Percentiles rank a stretch among this genome's conserved stretches.
phyloP scores from a whole-genome alignment of 495 filamentous ascomycete species.

The Aspergillus steynii region DNA sequence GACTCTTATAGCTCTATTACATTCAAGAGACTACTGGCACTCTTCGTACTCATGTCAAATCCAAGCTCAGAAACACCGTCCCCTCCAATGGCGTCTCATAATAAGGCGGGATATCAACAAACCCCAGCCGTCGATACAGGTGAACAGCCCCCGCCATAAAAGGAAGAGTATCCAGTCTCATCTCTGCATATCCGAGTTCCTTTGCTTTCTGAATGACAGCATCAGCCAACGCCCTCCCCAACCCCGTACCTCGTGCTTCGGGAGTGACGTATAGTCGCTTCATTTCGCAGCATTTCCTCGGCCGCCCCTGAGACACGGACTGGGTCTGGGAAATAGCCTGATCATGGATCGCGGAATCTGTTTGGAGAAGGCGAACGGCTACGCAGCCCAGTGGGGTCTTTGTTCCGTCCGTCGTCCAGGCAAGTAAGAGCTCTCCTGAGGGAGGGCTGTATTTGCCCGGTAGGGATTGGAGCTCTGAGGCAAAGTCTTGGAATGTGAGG shows the following conservation, averaged over 20 bases:
- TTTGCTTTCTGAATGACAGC: slow-evolving; percentile 46
- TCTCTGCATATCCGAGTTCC: slow-evolving; percentile 50
- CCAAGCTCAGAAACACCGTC: slow-evolving; percentile 42
- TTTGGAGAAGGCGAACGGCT: slow-evolving; percentile 25
- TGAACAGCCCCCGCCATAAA: slow-evolving; percentile 51
- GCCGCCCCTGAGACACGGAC: slow-evolving; percentile 39
- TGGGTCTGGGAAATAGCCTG: not conserved
- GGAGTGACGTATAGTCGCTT: slow-evolving; percentile 57
- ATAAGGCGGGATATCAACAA: slow-evolving; percentile 54
- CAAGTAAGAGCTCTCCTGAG: slow-evolving; percentile 47
- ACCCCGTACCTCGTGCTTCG: slow-evolving; percentile 43
- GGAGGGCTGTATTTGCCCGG: slow-evolving; percentile 53
- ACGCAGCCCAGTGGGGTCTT: slow-evolving; percentile 50
- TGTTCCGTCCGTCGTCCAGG: slow-evolving; percentile 35
- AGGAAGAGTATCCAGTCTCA: slow-evolving; percentile 59
- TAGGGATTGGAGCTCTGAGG: slow-evolving; percentile 49
- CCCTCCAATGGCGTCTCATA: slow-evolving; percentile 57
- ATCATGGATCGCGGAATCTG: not conserved
- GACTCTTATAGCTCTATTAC: not conserved
- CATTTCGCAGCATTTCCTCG: slow-evolving; percentile 53
- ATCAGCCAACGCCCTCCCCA: slow-evolving; percentile 48
- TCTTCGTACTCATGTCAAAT: slow-evolving; percentile 18
- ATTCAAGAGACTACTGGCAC: not conserved
- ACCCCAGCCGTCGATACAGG: slow-evolving; percentile 54
- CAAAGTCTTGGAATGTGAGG: slow-evolving; percentile 59